Evolutionary conservation across 495 filamentous ascomycete genomes (phyloP), one percentile per base, ranked within the genome.

Genomic region (Pyrenula massariospora): DNA sequence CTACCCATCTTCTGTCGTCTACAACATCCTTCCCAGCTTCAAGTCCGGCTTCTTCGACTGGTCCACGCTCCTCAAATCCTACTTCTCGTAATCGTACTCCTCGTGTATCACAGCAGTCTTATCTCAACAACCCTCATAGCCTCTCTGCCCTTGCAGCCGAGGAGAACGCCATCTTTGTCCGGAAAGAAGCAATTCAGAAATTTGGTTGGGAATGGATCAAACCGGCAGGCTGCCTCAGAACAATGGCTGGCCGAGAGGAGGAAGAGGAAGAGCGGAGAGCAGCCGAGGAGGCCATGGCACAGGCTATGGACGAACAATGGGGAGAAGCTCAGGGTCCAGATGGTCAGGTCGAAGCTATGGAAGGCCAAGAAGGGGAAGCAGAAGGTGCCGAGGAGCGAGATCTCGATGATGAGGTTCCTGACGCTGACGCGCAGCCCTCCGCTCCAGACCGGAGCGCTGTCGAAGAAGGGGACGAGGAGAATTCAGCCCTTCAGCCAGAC

Each of bases 151-250:
- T 91, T 19, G 75, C 75, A 3, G 66, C 78, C 54, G 88, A 92
- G 65, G 89, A 94, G 66, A 73, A 77, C 56, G 76, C 80, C 56
- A 68, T 89, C 10, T 79, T 80, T 58, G 73, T 79, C 12, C 84
- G 89, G 49, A 87, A 86, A 63, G 72, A 78, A 22, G 85, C 86
- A 61, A 85, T 91, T 47, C 77, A 81, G 20, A 84, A 82, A 57
- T 89, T 89, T 62, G 89, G 89, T 54, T 79, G 74, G 60, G 80
- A 79, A 24, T 94, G 89, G 89, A 83, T 94, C 60, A 82, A 80
- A 54, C 89, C 89, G 10, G 85, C 85, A 0, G 88, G 88, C 10
- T 77, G 89, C 47, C 57, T 76, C 21, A 92, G 91, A 72, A 90
- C 88, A 10, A 76, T 89, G 60, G 79, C 87, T 58, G 85, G 86